A percentile compares a stretch with the other conserved stretches of the same genome.
Conservation (phyloP, 306 rosid species). For the Rubus parviflorus region DNA sequence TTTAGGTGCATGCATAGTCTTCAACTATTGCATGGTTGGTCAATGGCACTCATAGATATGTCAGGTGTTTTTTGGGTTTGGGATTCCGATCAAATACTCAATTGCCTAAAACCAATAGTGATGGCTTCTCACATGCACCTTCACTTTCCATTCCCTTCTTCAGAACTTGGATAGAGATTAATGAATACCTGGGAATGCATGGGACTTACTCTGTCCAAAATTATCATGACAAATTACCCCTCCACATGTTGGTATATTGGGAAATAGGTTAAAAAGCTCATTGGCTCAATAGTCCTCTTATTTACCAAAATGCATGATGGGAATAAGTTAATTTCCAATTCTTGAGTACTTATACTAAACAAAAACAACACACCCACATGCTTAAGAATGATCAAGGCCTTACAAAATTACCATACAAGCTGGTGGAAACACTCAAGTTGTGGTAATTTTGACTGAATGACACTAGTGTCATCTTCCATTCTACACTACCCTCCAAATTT, state of each 20-base stretch:
- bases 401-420: background rate
- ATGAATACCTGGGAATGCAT: background rate
- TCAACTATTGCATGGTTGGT: background rate
- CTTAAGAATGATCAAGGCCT: conserved; percentile 2
- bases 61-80: conserved; percentile 1
- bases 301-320: background rate
- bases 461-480: background rate
- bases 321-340: background rate
- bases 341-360: background rate
- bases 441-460: background rate
- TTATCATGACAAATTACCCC: background rate
- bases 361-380: background rate
- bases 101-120: conserved; percentile 19
- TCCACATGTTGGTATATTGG: conserved; percentile 13
- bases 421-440: background rate
- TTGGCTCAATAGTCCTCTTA: background rate
- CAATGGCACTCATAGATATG: conserved; percentile 10
- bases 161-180: background rate
- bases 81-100: conserved; percentile 23
- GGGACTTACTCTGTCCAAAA: background rate
- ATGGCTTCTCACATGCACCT: conserved; percentile 34
- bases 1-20: background rate
- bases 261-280: background rate
- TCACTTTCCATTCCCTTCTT: background rate
- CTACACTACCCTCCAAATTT: background rate